phyloP scores from a whole-genome alignment of 441 rosid genomes.

The Corymbia calophylla region DNA sequence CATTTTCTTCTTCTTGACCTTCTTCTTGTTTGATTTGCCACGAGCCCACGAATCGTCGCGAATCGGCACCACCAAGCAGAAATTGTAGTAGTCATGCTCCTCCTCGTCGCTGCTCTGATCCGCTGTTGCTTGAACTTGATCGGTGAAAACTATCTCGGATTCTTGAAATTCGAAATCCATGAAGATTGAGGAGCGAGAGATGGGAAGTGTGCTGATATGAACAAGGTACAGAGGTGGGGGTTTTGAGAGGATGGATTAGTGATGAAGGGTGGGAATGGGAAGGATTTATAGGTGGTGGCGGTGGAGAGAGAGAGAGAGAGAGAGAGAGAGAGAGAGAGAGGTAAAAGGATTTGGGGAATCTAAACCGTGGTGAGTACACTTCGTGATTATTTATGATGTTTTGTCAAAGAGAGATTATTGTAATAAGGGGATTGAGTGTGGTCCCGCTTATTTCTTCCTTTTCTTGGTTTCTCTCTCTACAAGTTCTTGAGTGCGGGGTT shows the following conservation, averaged over 20 bases:
- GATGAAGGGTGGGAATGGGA: conserved; percentile 3
- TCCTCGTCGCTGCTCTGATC: not conserved
- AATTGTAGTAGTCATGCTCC: not conserved
- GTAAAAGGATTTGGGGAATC: not conserved
- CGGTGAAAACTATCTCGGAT: conserved; percentile 58
- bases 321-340: not conserved
- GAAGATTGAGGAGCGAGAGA: not conserved
- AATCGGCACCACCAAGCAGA: not conserved
- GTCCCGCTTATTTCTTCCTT: conserved; percentile 17
- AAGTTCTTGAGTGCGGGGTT: not conserved
- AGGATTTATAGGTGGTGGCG: conserved; percentile 4
- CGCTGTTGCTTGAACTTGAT: not conserved
- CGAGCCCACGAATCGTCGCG: not conserved
- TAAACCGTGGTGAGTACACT: conserved; percentile 16
- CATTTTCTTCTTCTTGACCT: conserved; percentile 7
- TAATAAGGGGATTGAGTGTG: conserved; percentile 35
- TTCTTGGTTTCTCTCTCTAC: not conserved
- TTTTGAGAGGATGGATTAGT: not conserved
- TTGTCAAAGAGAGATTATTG: conserved; percentile 36
- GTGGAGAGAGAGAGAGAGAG: conserved; percentile 6
- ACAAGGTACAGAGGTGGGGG: not conserved
- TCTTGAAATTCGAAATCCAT: conserved; percentile 80
- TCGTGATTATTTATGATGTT: not conserved
- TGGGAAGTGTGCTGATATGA: not conserved
- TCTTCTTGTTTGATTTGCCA: not conserved